These are phyloP conservation scores for Aspergillus jensenii DNA, from an alignment of 2,329 filamentous ascomycete genomes.

Conservation along the genomic window DNA sequence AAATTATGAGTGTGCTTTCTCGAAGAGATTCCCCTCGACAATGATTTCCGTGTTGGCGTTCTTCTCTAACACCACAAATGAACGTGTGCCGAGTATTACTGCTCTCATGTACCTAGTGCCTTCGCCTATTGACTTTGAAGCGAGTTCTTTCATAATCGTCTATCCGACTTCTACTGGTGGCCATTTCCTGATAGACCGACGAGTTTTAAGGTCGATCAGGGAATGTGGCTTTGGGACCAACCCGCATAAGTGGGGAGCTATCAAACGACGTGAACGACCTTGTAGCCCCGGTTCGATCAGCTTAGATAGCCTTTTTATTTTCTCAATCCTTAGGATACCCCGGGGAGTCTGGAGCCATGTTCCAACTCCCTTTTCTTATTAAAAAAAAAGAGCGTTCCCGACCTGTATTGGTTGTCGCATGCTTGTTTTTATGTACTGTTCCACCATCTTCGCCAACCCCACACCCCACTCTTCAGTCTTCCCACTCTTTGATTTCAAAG, in stretches of 20 bases:
- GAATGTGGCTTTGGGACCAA: too few relatives aligned
- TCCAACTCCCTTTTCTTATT: too few relatives aligned
- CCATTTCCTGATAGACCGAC: not conserved
- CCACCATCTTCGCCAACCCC: slow-evolving; percentile 2
- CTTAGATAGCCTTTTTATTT: too few relatives aligned
- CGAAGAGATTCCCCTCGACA: slow-evolving; percentile 31
- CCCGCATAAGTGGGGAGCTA: too few relatives aligned
- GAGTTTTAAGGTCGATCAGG: too few relatives aligned
- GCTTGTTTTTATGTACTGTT: not conserved
- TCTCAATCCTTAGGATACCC: too few relatives aligned
- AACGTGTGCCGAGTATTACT: not conserved
- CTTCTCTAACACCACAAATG: not conserved
- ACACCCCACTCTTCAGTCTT: slow-evolving; percentile 10
- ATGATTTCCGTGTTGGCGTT: slow-evolving; percentile 3
- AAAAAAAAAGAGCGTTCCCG: too few relatives aligned
- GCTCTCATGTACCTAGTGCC: not conserved
- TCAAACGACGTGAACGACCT: too few relatives aligned
- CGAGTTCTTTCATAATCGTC: not conserved
- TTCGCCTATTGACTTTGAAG: slow-evolving; percentile 1
- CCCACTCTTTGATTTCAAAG: slow-evolving; percentile 29
- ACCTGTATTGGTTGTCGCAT: not conserved
- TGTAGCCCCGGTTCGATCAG: too few relatives aligned
- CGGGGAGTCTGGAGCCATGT: too few relatives aligned
- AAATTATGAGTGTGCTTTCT: slow-evolving; percentile 34
- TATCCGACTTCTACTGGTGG: not conserved